A percentile compares a stretch with the other conserved stretches of the same genome.
These are phyloP conservation scores for Prunus campanulata DNA, from an alignment of 306 rosid species.

Conservation along the genomic window DNA sequence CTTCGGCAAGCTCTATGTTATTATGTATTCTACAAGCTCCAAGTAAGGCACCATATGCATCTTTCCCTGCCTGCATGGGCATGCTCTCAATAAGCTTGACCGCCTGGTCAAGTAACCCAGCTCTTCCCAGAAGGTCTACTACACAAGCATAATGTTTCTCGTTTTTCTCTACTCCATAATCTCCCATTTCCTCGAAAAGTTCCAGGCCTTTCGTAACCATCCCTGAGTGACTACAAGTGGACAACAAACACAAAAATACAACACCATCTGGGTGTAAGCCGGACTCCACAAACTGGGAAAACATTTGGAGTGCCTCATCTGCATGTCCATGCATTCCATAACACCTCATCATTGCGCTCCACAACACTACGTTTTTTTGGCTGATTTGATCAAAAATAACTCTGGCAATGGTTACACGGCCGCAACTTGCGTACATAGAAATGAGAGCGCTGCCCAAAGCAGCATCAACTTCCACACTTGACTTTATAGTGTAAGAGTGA, in stretches of 20 bases:
- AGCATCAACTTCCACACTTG: constrained; percentile 51
- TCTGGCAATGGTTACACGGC: constrained; percentile 51
- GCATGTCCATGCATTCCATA: constrained; percentile 68
- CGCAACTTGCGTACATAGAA: constrained; percentile 67
- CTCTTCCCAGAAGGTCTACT: constrained; percentile 81
- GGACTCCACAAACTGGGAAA: constrained; percentile 36
- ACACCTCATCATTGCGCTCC: constrained; percentile 77
- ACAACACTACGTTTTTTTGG: constrained; percentile 43
- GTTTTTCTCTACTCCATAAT: constrained; percentile 45
- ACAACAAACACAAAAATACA: constrained; percentile 54
- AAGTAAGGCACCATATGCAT: constrained; percentile 72
- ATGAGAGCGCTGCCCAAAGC: constrained; percentile 61
- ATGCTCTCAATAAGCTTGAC: constrained; percentile 48
- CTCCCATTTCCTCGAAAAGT: constrained; percentile 54
- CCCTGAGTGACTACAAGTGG: constrained; percentile 79
- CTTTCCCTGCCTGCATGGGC: constrained; percentile 72
- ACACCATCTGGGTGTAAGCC: constrained; percentile 50
- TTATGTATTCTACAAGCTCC: constrained; percentile 80
- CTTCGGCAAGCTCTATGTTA: constrained; percentile 59
- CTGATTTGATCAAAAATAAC: constrained; percentile 43
- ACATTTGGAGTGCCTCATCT: constrained; percentile 58
- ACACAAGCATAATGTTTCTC: constrained; percentile 75
- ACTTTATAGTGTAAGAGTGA: constrained; percentile 60
- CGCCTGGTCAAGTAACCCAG: constrained; percentile 61
- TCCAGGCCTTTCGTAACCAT: constrained; percentile 54